A percentile compares a stretch with the other conserved stretches of the same genome.
These are phyloP conservation scores for Ceratobasidium theobromae DNA, from an alignment of 1,284 basidiomycete species.

Conservation along the genomic window DNA sequence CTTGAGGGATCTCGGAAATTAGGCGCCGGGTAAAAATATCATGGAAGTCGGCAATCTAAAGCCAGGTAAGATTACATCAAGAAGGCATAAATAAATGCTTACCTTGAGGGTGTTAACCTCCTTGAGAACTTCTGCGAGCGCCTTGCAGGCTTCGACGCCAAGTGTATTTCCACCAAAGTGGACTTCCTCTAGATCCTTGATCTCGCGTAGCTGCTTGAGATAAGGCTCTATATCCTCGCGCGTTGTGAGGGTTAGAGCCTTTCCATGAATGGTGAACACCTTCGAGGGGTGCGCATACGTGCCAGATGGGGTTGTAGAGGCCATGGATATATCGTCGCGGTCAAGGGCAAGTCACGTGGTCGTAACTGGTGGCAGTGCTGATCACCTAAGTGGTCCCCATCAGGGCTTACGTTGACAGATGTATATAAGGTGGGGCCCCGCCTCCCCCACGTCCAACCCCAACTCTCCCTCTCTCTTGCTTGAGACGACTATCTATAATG, in stretches of 20 bases:
- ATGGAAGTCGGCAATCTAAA: conserved; percentile 88
- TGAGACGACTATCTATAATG: conserved; percentile 27
- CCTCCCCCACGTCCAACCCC: background rate
- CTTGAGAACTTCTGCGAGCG: conserved; percentile 78
- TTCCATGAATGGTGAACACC: conserved; percentile 66
- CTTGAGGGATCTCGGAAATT: conserved; percentile 92
- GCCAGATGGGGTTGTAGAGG: conserved; percentile 28
- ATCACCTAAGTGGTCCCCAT: background rate
- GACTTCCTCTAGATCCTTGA: conserved; percentile 75
- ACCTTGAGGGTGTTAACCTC: conserved; percentile 76
- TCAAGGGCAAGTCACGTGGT: conserved; percentile 31
- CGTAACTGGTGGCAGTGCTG: background rate
- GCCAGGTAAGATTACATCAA: conserved; percentile 28
- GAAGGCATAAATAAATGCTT: conserved; percentile 36
- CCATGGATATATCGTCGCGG: conserved; percentile 30
- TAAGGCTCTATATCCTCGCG: conserved; percentile 78
- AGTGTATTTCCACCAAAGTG: conserved; percentile 96
- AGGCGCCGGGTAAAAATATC: conserved; percentile 98
- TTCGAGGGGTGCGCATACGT: conserved; percentile 38
- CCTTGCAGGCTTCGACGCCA: conserved; percentile 87
- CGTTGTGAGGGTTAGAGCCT: conserved; percentile 81
- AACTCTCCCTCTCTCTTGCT: conserved; percentile 2
- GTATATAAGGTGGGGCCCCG: conserved; percentile 31
- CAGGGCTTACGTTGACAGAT: background rate
- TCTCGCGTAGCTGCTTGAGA: conserved; percentile 66